Evolutionary conservation across 23 red algal genomes (phyloP), one percentile per base, ranked within the genome.

Genomic region (Pyropia haitanensis): DNA sequence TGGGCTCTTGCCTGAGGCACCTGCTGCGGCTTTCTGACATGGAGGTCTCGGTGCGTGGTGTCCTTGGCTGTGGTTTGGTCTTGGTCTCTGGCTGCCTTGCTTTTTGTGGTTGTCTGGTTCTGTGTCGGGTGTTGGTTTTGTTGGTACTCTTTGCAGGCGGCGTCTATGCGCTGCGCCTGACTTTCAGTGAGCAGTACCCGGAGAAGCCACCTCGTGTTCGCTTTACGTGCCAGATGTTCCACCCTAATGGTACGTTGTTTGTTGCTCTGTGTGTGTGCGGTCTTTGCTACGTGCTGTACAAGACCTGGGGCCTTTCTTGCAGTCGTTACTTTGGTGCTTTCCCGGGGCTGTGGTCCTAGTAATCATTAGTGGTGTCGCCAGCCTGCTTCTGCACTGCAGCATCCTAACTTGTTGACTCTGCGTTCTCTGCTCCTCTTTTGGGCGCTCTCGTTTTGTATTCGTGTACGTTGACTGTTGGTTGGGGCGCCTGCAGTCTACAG

Each of bases 161-260:
- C 18, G 79, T 97, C 14, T 89, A 84, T 68, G 77, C 79, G 65
- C 81, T 97, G 39, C 66, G 80, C 23, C 79, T 97, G 24, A 90
- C 85, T 8, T 97, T 97, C 70, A 77, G 59, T 20, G 93, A 97
- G 60, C 75, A 86, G 51, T 97, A 97, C 63, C 93, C 93, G 46
- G 93, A 97, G 63, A 90, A 97, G 68, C 85, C 85, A 17, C 93
- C 93, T 16, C 77, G 85, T 53, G 93, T 90, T 23, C 85, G 93
- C 27, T 97, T 97, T 58, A 90, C 85, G 4, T 83, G 80, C 56
- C 85, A 97, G 64, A 91, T 97, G 80, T 97, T 97, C 61, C 93
- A 97, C 51, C 93, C 93, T 10, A 97, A 97, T 51, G 79, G 39
- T 46, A 12, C 10, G 39, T 46, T 46, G 39, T 46, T 46, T 9